Percentiles rank a stretch among this genome's conserved stretches.
These are phyloP conservation scores for Plasmodium fragile DNA, from an alignment of 169 alveolate genomes.

Conservation along the genomic window DNA sequence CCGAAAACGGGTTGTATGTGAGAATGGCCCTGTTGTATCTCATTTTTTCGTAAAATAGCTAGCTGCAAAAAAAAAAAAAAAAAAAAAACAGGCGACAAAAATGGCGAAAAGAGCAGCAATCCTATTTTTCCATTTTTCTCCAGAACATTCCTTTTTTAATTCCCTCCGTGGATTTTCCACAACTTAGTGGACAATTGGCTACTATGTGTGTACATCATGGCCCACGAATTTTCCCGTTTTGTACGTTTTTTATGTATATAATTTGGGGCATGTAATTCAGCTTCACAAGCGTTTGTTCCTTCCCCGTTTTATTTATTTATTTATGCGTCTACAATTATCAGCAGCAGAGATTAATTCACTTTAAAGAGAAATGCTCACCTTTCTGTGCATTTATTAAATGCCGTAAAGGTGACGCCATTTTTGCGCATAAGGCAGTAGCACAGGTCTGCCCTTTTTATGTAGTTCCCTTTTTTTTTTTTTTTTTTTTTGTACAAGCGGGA, in stretches of 20 bases:
- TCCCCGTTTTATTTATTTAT: neutral
- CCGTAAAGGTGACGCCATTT: neutral
- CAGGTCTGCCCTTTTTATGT: neutral
- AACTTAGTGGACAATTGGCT: neutral
- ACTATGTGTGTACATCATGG: neutral
- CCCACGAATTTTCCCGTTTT: neutral
- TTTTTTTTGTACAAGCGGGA: neutral
- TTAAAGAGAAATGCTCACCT: neutral
- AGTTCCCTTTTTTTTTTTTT: neutral
- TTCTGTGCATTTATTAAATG: neutral
- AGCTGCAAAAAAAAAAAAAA: neutral
- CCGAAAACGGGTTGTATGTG: constrained; percentile 89
- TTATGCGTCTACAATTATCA: neutral
- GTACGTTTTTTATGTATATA: neutral
- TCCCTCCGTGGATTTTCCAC: neutral
- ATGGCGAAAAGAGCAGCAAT: neutral
- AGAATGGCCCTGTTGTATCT: constrained; percentile 89
- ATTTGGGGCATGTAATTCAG: neutral
- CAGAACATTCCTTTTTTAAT: constrained; percentile 7
- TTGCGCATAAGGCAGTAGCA: neutral
- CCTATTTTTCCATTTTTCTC: neutral
- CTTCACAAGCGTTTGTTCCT: neutral
- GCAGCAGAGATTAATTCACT: neutral
- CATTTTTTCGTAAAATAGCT: constrained; percentile 58
- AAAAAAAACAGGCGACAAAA: neutral